Percentiles rank a stretch among this genome's conserved stretches.
These are phyloP conservation scores for Penicillium sp. DNA, from an alignment of 2,329 filamentous ascomycete genomes.

Conservation along the genomic window DNA sequence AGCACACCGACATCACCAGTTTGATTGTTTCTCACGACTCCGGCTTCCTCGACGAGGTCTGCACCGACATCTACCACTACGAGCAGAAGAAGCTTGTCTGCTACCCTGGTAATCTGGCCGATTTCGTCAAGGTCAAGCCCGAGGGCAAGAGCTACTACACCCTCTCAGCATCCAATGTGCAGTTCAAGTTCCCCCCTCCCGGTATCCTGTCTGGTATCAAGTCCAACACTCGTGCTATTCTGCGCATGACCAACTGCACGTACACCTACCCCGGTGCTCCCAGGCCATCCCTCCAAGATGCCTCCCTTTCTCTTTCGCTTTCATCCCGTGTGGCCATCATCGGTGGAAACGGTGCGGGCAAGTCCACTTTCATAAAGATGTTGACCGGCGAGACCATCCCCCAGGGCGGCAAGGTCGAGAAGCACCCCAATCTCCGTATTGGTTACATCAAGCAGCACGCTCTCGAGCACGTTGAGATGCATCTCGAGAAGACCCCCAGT, in stretches of 20 bases:
- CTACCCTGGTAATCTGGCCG: slow-evolving; percentile 53
- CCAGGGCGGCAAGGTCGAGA: slow-evolving; percentile 82
- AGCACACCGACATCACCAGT: slow-evolving; percentile 93
- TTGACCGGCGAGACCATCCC: slow-evolving; percentile 90
- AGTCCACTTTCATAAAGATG: slow-evolving; percentile 96
- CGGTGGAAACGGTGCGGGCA: slow-evolving; percentile 94
- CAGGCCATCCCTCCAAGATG: slow-evolving; percentile 84
- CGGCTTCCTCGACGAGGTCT: slow-evolving; percentile 92
- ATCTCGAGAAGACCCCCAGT: slow-evolving; percentile 97
- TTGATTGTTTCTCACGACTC: slow-evolving; percentile 99
- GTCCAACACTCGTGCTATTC: slow-evolving; percentile 87
- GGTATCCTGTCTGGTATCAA: slow-evolving; percentile 95
- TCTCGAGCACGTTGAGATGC: slow-evolving; percentile 98
- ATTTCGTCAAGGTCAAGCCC: slow-evolving; percentile 82
- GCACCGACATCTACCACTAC: slow-evolving; percentile 99
- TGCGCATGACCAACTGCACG: slow-evolving; percentile 87
- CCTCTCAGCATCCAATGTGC: slow-evolving; percentile 77
- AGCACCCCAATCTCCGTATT: slow-evolving; percentile 97
- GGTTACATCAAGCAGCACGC: slow-evolving; percentile 99
- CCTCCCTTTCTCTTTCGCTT: slow-evolving; percentile 81
- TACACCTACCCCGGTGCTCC: slow-evolving; percentile 89
- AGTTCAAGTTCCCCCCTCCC: slow-evolving; percentile 97
- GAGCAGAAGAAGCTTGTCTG: slow-evolving; percentile 86
- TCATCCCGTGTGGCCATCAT: slow-evolving; percentile 96
- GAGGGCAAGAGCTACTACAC: slow-evolving; percentile 99